A percentile compares a stretch with the other conserved stretches of the same genome.
These are phyloP conservation scores for Amanita muscaria DNA, from an alignment of 768 basidiomycete genomes.

Conservation along the genomic window DNA sequence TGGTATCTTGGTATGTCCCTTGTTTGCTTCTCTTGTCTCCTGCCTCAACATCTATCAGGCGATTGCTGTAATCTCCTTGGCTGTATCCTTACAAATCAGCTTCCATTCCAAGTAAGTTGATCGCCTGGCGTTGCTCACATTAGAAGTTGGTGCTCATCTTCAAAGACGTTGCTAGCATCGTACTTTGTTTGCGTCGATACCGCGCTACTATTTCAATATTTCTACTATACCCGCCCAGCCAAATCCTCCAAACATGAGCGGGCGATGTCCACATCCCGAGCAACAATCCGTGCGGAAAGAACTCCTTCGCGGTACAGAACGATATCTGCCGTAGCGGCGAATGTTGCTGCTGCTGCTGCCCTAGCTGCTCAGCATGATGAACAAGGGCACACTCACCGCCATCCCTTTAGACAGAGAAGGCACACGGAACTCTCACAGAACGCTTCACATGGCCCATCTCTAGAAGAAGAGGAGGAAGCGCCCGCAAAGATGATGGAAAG, in stretches of 20 bases:
- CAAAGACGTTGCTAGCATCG: constrained; percentile 78
- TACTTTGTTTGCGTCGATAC: constrained; percentile 88
- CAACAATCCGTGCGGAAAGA: constrained; percentile 37
- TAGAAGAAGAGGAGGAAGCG: constrained; percentile 40
- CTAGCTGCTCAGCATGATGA: constrained; percentile 58
- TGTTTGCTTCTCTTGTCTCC: constrained; percentile 4
- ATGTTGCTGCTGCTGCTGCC: constrained; percentile 64
- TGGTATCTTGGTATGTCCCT: constrained; percentile 71
- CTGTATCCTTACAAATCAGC: constrained; percentile 84
- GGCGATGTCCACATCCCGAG: constrained; percentile 33
- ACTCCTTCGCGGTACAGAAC: constrained; percentile 57
- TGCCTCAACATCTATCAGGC: constrained; percentile 35
- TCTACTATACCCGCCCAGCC: constrained; percentile 53
- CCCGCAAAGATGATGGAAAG: constrained; percentile 60
- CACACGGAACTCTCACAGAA: constrained; percentile 18
- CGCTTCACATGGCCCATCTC: constrained; percentile 10
- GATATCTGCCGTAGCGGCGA: constrained; percentile 59
- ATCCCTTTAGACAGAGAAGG: constrained; percentile 19
- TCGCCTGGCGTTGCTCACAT: constrained; percentile 1
- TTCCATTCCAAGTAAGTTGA: constrained; percentile 81
- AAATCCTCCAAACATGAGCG: constrained; percentile 29
- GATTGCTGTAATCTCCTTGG: constrained; percentile 91
- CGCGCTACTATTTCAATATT: constrained; percentile 67
- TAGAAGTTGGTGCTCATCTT: constrained; percentile 9
- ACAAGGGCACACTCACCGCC: constrained; percentile 23